Evolutionary conservation across 2,329 filamentous ascomycete species (phyloP).

Genomic region (Tolypocladium capitatum): DNA sequence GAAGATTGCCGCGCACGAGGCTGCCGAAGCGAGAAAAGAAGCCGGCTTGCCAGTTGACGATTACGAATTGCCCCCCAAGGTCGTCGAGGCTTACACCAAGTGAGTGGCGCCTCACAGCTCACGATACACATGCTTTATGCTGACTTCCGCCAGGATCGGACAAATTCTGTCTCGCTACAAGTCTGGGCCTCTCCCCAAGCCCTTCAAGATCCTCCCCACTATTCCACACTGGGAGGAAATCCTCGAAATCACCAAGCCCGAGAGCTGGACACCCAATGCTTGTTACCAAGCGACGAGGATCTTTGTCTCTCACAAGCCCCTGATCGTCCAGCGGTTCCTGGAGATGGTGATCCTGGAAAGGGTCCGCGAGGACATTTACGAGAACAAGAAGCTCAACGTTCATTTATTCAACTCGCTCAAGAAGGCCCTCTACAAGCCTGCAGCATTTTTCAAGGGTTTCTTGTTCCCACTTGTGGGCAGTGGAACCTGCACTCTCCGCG

Average conservation of each 20-base stretch:
- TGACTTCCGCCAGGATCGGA: slow-evolving; percentile 48
- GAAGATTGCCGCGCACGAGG: slow-evolving; percentile 88
- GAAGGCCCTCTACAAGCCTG: slow-evolving; percentile 84
- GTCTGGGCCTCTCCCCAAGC: slow-evolving; percentile 91
- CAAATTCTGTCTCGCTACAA: slow-evolving; percentile 85
- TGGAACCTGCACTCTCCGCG: slow-evolving; percentile 80
- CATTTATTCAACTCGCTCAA: slow-evolving; percentile 90
- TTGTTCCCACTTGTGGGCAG: slow-evolving; percentile 78
- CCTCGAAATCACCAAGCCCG: slow-evolving; percentile 69
- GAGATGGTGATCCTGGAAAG: slow-evolving; percentile 76
- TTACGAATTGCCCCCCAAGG: slow-evolving; percentile 77
- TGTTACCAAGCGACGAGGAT: slow-evolving; percentile 83
- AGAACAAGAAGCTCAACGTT: slow-evolving; percentile 89
- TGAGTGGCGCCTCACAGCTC: slow-evolving; percentile 21
- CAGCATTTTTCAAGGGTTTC: slow-evolving; percentile 93
- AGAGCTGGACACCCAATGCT: slow-evolving; percentile 59
- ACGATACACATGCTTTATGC: not conserved
- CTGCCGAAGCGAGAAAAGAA: slow-evolving; percentile 35
- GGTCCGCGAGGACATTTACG: slow-evolving; percentile 87
- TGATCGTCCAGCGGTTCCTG: slow-evolving; percentile 71
- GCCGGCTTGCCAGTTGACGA: slow-evolving; percentile 58
- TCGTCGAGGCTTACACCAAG: slow-evolving; percentile 89
- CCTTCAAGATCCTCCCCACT: slow-evolving; percentile 91
- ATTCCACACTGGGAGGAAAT: slow-evolving; percentile 86
- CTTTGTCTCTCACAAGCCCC: slow-evolving; percentile 75